phyloP scores from a whole-genome alignment of 164 flowering plant genomes.

The Akebia trifoliata region DNA sequence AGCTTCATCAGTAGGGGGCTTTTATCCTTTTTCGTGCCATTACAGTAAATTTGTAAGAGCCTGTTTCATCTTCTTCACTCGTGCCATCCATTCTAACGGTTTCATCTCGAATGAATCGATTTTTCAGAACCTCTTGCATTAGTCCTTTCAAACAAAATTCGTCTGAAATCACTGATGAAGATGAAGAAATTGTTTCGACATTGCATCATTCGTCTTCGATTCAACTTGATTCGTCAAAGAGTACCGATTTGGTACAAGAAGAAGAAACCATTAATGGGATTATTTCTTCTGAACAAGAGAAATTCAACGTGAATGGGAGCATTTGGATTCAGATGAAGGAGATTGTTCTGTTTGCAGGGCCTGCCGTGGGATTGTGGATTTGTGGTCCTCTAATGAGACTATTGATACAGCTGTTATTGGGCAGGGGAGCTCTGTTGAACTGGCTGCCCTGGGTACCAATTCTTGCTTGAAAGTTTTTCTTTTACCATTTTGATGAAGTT shows the following conservation, averaged over 20 bases:
- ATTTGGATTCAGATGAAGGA: conserved; percentile 64
- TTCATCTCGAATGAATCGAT: conserved; percentile 4
- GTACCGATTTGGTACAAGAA: conserved; percentile 5
- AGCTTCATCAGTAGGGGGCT: no score
- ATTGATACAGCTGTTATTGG: conserved; percentile 91
- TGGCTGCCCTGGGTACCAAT: conserved; percentile 76
- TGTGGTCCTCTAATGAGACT: conserved; percentile 89
- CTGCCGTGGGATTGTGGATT: conserved; percentile 79
- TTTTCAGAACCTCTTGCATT: conserved; percentile 19
- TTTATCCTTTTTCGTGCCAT: no score
- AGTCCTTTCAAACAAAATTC: conserved; percentile 17
- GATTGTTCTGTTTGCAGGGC: conserved; percentile 74
- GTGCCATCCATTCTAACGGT: neutral
- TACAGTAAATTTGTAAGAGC: no score
- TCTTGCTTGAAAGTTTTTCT: neutral
- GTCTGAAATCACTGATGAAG: neutral
- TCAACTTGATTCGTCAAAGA: neutral
- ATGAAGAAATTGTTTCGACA: neutral
- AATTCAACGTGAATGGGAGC: conserved; percentile 33
- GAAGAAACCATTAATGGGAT: conserved; percentile 3
- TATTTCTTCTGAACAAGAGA: conserved; percentile 18
- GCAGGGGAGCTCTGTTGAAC: conserved; percentile 81
- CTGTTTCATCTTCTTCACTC: neutral
- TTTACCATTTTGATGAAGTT: no score
- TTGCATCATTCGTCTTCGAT: neutral